Base-by-base conservation (phyloP, 1,139 yeast species). In the Scheffersomyces illinoinensis region DNA sequence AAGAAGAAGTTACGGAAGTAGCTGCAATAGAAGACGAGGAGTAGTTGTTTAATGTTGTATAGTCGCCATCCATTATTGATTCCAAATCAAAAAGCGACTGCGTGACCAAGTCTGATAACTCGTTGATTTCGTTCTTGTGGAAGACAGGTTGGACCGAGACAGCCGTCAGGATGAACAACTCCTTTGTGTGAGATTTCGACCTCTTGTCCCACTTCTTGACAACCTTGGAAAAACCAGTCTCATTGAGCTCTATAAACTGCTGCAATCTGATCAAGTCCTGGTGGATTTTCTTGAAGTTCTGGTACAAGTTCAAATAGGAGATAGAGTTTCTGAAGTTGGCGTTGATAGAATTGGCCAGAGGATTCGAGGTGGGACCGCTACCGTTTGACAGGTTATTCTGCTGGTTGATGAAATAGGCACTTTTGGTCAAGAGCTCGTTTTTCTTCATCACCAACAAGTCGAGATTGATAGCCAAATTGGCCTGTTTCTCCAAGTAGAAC, bases 181-280 rank as follows among this genome's bases (percentile, higher is more conserved):
- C 99, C 71, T 93, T 93, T 10, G 98, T 93, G 66, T 92, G 97
- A 1, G 97, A 91, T 68, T 93, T 93, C 20, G 98, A 92, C 61
- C 98, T 82, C 74, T 95, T 95, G 74, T 95, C 99, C 99, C 99
- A 95, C 76, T 95, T 95, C 72, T 95, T 95, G 66, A 95, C 85
- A 47, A 92, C 98, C 74, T 95, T 95, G 43, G 96, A 88, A 74
- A 95, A 95, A 19, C 98, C 99, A 0, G 97, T 92, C 68, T 95
- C 97, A 71, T 95, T 95, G 61, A 95, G 80, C 71, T 93, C 97
- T 52, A 95, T 93, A 74, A 91, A 95, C 73, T 93, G 98, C 70
- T 95, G 97, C 39, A 95, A 79, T 59, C 97, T 83, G 63, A 91
- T 89, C 63, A 95, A 79, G 72, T 95, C 98, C 65, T 93, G 91